A percentile compares a stretch with the other conserved stretches of the same genome.
phyloP scores from a whole-genome alignment of 2,329 filamentous ascomycete species.

The Penicillium olsonii region DNA sequence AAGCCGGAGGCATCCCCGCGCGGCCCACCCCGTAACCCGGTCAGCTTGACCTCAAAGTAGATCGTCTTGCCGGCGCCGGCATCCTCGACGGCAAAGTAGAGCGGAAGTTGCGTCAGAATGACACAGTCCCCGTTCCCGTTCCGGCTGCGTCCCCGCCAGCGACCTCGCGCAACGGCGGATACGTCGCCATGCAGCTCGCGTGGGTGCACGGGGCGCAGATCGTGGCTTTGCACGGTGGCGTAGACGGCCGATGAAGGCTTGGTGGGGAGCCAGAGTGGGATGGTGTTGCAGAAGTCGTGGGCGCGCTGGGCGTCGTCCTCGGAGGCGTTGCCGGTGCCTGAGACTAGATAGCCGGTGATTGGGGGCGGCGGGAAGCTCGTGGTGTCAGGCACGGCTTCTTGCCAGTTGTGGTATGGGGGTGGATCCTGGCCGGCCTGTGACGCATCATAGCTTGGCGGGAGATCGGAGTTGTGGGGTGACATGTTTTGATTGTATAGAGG shows the following conservation, averaged over 20 bases:
- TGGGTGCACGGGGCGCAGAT: slow-evolving; percentile 49
- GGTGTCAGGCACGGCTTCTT: slow-evolving; percentile 59
- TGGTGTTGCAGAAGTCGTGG: slow-evolving; percentile 55
- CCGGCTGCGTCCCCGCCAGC: slow-evolving; percentile 49
- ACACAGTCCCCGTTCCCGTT: slow-evolving; percentile 51
- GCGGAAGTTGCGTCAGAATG: slow-evolving; percentile 56
- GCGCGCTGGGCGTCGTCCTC: slow-evolving; percentile 56
- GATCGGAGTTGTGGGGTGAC: slow-evolving; percentile 5
- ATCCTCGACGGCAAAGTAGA: slow-evolving; percentile 57
- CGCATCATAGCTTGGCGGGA: slow-evolving; percentile 10
- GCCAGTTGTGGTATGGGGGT: slow-evolving; percentile 65
- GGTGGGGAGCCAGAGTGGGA: slow-evolving; percentile 54
- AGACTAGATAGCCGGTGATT: slow-evolving; percentile 53
- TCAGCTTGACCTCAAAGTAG: slow-evolving; percentile 61
- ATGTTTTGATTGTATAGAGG: background rate
- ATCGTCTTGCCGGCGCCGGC: slow-evolving; percentile 53
- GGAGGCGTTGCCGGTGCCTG: slow-evolving; percentile 60
- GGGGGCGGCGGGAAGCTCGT: slow-evolving; percentile 62
- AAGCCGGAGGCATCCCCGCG: slow-evolving; percentile 50
- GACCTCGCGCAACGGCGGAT: slow-evolving; percentile 34
- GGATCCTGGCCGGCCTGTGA: slow-evolving; percentile 32
- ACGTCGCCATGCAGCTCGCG: slow-evolving; percentile 45
- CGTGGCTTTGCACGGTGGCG: slow-evolving; percentile 43
- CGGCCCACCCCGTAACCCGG: slow-evolving; percentile 42
- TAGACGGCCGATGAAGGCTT: slow-evolving; percentile 46